A percentile compares a stretch with the other conserved stretches of the same genome.
These are phyloP conservation scores for Morella rubra DNA, from an alignment of 306 rosid genomes.

Conservation along the genomic window DNA sequence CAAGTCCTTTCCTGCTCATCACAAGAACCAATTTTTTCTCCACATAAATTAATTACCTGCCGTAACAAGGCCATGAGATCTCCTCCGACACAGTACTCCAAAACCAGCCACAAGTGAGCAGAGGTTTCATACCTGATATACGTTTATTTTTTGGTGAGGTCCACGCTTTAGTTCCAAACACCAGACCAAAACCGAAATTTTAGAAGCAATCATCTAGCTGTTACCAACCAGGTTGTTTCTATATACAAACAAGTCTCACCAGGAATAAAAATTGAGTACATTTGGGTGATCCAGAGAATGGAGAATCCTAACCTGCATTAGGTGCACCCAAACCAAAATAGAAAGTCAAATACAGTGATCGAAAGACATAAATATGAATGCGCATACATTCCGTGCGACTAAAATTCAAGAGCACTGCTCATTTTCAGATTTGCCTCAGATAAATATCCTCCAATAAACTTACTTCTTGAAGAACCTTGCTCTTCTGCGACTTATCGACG, in stretches of 20 bases:
- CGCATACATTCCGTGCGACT: too few species aligned
- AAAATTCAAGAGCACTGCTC: too few species aligned
- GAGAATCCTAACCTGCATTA: conserved; percentile 83
- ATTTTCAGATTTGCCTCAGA: conserved; percentile 6
- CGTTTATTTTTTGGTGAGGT: neutral
- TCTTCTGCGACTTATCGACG: conserved; percentile 87
- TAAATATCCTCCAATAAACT: conserved; percentile 14
- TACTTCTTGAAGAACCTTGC: conserved; percentile 93
- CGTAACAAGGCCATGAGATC: conserved; percentile 76
- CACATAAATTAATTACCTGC: conserved; percentile 54
- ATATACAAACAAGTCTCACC: conserved; percentile 44
- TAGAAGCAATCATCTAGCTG: neutral
- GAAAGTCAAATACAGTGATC: neutral
- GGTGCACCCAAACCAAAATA: neutral
- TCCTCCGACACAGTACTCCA: conserved; percentile 98
- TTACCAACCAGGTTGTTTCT: neutral
- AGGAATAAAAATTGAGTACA: conserved; percentile 72
- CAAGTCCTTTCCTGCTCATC: conserved; percentile 14
- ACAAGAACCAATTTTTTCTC: conserved; percentile 4
- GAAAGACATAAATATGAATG: neutral
- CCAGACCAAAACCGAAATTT: neutral
- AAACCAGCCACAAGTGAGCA: conserved; percentile 94
- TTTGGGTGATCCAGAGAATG: conserved; percentile 80
- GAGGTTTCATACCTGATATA: conserved; percentile 88
- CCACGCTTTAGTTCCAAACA: neutral